Percentiles rank a stretch among this genome's conserved stretches.
phyloP scores from a whole-genome alignment of 2,329 filamentous ascomycete genomes.

The Pseudopyricularia cyperi region DNA sequence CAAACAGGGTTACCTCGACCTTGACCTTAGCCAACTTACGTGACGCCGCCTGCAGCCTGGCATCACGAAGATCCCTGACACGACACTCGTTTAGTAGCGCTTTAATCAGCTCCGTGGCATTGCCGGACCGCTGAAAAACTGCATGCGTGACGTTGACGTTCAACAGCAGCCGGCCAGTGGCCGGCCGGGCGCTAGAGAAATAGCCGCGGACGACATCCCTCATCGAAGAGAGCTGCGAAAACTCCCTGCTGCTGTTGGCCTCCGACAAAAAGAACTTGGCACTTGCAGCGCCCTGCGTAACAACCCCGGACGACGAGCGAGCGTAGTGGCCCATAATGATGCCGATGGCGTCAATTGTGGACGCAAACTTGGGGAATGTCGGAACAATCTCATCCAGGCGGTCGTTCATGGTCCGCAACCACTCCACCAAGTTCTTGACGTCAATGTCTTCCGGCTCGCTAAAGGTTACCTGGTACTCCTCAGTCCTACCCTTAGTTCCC shows the following conservation, averaged over 20 bases:
- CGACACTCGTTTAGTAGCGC: neutral
- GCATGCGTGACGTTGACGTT: slow-evolving; percentile 43
- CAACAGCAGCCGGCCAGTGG: slow-evolving; percentile 38
- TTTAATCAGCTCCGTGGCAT: slow-evolving; percentile 10
- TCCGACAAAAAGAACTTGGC: slow-evolving; percentile 32
- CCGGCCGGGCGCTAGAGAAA: slow-evolving; percentile 40
- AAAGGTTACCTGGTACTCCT: slow-evolving; percentile 26
- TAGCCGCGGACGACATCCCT: slow-evolving; percentile 33
- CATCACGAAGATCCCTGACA: neutral
- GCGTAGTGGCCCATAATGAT: slow-evolving; percentile 32
- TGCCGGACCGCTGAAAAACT: slow-evolving; percentile 31
- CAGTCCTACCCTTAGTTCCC: slow-evolving; percentile 18
- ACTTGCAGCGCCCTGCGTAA: slow-evolving; percentile 25
- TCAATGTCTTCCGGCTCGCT: slow-evolving; percentile 22
- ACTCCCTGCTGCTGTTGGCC: slow-evolving; percentile 16
- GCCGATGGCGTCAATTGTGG: slow-evolving; percentile 36
- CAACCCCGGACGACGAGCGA: slow-evolving; percentile 22
- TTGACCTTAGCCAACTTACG: slow-evolving; percentile 10
- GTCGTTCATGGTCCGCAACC: slow-evolving; percentile 28
- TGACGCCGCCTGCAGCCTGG: neutral
- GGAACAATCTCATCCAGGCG: slow-evolving; percentile 16
- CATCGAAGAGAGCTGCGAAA: slow-evolving; percentile 12
- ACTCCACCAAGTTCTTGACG: slow-evolving; percentile 27
- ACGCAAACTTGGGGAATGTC: slow-evolving; percentile 33
- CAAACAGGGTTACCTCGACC: slow-evolving; percentile 10